Conservation (phyloP, 495 filamentous ascomycete genomes). For the Tuber borchii region DNA sequence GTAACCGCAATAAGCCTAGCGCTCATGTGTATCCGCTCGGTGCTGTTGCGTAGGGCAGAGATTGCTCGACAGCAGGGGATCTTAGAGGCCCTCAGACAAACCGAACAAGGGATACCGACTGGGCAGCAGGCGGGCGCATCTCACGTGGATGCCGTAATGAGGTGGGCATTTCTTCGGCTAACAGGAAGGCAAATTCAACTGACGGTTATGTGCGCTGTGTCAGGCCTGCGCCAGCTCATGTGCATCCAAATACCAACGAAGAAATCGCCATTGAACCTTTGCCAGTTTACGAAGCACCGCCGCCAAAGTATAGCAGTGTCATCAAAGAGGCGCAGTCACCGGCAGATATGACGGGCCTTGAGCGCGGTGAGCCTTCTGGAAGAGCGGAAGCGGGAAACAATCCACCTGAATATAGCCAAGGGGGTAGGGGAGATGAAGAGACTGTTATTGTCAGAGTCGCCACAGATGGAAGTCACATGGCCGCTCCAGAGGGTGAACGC, state of each 20-base stretch:
- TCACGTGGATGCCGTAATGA: neutral
- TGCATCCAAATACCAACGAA: slow-evolving; percentile 1
- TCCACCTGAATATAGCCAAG: slow-evolving; percentile 10
- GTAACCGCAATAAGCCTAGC: slow-evolving; percentile 28
- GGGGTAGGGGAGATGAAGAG: neutral
- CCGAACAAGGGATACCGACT: neutral
- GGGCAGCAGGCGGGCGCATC: neutral
- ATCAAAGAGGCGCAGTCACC: slow-evolving; percentile 7
- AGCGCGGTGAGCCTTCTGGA: slow-evolving; percentile 12
- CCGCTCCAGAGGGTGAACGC: neutral
- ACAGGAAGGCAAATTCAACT: slow-evolving; percentile 2
- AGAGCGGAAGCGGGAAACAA: neutral
- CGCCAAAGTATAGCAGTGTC: slow-evolving; percentile 29
- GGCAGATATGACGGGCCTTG: slow-evolving; percentile 5
- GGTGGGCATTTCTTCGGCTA: neutral
- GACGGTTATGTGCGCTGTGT: neutral
- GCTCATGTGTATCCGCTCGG: slow-evolving; percentile 24
- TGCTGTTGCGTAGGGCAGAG: slow-evolving; percentile 26
- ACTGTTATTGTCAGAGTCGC: neutral
- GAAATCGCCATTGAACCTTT: slow-evolving; percentile 26
- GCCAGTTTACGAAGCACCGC: slow-evolving; percentile 34
- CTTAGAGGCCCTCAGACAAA: neutral
- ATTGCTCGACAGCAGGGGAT: neutral
- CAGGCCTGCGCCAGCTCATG: slow-evolving; percentile 19
- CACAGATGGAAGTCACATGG: neutral